Evolutionary conservation across 2,329 filamentous ascomycete species (phyloP).

Genomic region (Ophiocordyceps polyrhachis-furcata): DNA sequence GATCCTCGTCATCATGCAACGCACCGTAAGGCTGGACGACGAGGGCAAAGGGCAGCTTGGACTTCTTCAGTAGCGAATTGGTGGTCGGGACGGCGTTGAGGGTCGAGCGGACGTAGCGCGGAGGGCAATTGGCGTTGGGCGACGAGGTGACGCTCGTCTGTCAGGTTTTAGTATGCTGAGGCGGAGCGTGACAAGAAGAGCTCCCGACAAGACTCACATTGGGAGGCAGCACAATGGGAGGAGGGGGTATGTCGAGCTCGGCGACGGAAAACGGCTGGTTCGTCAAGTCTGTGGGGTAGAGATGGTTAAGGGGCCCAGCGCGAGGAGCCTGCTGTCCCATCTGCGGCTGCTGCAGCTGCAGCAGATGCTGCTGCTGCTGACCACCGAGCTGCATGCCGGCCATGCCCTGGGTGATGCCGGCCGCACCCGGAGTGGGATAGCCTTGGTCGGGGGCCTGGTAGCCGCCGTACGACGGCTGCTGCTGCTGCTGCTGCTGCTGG

Average conservation of each 20-base stretch:
- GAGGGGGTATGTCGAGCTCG: constrained; percentile 80
- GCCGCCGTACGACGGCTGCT: constrained; percentile 20
- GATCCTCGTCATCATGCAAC: constrained; percentile 82
- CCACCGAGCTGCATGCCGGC: constrained; percentile 63
- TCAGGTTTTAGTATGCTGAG: constrained; percentile 1
- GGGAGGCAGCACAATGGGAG: constrained; percentile 73
- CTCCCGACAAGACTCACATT: constrained; percentile 47
- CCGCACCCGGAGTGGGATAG: constrained; percentile 41
- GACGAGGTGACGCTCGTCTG: constrained; percentile 84
- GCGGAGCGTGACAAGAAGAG: not conserved
- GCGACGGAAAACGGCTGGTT: constrained; percentile 87
- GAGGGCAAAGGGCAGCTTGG: constrained; percentile 83
- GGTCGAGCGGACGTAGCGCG: constrained; percentile 89
- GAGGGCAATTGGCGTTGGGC: constrained; percentile 73
- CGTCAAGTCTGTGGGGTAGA: constrained; percentile 81
- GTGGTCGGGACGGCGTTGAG: constrained; percentile 88
- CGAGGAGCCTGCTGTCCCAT: constrained; percentile 19
- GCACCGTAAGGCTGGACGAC: constrained; percentile 91
- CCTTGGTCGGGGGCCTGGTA: constrained; percentile 35
- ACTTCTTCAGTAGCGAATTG: constrained; percentile 87
- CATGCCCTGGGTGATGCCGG: constrained; percentile 67
- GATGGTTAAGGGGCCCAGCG: constrained; percentile 53
- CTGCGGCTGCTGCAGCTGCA: constrained; percentile 28
- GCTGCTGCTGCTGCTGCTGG: constrained; percentile 6
- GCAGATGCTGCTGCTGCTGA: constrained; percentile 25